Evolutionary conservation across 805 yeast species (phyloP).

Genomic region (Candida corydali): DNA sequence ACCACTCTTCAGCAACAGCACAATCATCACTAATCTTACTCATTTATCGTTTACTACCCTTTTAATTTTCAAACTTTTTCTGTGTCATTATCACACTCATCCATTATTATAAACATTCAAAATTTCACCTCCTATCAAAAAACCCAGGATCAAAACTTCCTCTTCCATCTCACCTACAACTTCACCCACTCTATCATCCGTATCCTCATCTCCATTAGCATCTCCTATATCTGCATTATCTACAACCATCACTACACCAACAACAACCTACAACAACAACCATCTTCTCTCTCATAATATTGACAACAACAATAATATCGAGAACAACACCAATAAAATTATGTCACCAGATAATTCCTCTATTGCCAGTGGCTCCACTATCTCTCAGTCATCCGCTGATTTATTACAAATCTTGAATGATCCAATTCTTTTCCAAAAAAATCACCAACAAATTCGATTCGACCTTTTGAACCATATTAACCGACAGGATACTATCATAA

Average conservation of each 20-base stretch:
- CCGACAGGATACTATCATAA: constrained; percentile 25
- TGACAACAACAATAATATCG: too few relatives aligned
- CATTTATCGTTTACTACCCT: background rate
- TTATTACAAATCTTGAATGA: constrained; percentile 35
- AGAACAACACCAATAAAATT: too few relatives aligned
- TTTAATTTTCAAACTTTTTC: background rate
- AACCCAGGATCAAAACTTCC: constrained; percentile 4
- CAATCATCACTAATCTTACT: background rate
- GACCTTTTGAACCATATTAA: constrained; percentile 25
- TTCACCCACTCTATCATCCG: background rate
- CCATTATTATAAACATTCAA: constrained; percentile 1
- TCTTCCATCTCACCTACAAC: background rate
- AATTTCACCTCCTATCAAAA: constrained; percentile 8
- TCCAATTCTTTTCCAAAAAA: constrained; percentile 28
- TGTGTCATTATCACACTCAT: background rate
- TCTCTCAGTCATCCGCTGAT: constrained; percentile 15
- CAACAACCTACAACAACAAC: background rate
- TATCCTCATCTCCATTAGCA: constrained; percentile 2
- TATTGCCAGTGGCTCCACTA: too few relatives aligned
- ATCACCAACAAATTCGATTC: constrained; percentile 26
- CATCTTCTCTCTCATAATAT: too few relatives aligned
- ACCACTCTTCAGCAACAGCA: background rate
- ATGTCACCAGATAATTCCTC: too few relatives aligned
- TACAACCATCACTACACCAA: background rate
- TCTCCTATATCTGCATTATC: constrained; percentile 1